Evolutionary conservation across 1,284 basidiomycete genomes (phyloP).

Genomic region (Phaffia rhodozyma): DNA sequence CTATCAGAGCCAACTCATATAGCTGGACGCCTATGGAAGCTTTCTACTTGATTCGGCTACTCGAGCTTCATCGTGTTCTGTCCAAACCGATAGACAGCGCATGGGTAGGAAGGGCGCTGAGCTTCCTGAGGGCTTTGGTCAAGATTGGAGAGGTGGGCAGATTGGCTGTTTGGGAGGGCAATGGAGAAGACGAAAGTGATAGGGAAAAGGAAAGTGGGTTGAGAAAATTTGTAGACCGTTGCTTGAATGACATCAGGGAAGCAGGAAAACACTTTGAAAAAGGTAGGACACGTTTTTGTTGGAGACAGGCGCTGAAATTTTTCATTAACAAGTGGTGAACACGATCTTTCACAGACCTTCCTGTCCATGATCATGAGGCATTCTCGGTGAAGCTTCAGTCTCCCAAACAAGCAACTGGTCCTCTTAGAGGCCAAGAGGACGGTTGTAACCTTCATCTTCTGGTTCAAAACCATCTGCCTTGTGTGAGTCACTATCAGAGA

Average conservation of each 20-base stretch:
- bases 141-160: conserved; percentile 6
- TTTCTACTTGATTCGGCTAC: conserved; percentile 55
- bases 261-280: conserved; percentile 1
- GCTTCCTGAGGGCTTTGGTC: conserved; percentile 54
- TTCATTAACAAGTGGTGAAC: too few species aligned
- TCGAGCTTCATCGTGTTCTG: conserved; percentile 49
- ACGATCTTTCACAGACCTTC: neutral
- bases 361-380: conserved; percentile 25
- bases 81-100: conserved; percentile 50
- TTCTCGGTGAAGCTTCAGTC: conserved; percentile 22
- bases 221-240: neutral
- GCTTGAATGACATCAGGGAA: neutral
- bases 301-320: neutral
- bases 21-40: conserved; percentile 64
- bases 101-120: conserved; percentile 58
- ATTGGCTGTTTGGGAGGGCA: neutral
- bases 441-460: conserved; percentile 22
- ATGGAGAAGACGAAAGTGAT: neutral
- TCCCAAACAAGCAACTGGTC: conserved; percentile 18
- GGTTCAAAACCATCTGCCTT: conserved; percentile 26
- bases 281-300: neutral
- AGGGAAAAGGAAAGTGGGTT: neutral
- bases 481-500: conserved; percentile 20
- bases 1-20: conserved; percentile 58
- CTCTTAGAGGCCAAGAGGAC: conserved; percentile 21